Base-by-base conservation (phyloP, 305 asterid genomes). In the Fraxinus latifolia region DNA sequence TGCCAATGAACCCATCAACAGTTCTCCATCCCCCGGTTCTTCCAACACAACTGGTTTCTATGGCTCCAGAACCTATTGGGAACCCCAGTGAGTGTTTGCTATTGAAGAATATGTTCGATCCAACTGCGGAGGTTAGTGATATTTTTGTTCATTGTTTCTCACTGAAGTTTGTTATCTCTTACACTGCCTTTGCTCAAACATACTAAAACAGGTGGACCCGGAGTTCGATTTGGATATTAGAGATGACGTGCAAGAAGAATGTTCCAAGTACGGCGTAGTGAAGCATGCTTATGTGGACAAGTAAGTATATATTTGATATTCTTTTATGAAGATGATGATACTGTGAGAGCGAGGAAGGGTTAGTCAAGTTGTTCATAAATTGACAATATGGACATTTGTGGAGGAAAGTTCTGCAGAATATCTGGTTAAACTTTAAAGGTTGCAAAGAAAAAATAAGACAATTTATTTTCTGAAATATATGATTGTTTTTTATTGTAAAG, bases 51-150 rank as follows among this genome's bases (percentile, higher is more conserved):
- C 84, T 86, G 78, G 77, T 86, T 83, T 21, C 97, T 72, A 82
- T 95, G 89, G 89, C 83, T 80, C 91, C 94, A 15, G 99, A 95
- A 87, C 98, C 98, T 53, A 85, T 95, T 84, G 99, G 99, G 81
- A 92, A 83, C 31, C 98, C 98, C 80, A 95, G 98, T 77, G 99
- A 95, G 86, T 94, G 99, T 82, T 87, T 95, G 81, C 88, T 95
- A 79, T 89, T 95, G 87, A 95, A 95, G 91, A 95, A 95, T 86
- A 95, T 95, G 99, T 95, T 94, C 72, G 99, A 95, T 87, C 98
- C 99, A 65, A 89, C 92, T 65, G 70, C 91, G 65, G 99, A 95
- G 99, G 99, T 95, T 79, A 23, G 90, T 86, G 58, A 47, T 60
- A 29, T 37, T 17, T 67, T 36, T 73, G 80, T 78, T 55, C 67